These are phyloP conservation scores for Phytophthora cactorum DNA, from an alignment of 352 stramenopile species.

Conservation along the genomic window DNA sequence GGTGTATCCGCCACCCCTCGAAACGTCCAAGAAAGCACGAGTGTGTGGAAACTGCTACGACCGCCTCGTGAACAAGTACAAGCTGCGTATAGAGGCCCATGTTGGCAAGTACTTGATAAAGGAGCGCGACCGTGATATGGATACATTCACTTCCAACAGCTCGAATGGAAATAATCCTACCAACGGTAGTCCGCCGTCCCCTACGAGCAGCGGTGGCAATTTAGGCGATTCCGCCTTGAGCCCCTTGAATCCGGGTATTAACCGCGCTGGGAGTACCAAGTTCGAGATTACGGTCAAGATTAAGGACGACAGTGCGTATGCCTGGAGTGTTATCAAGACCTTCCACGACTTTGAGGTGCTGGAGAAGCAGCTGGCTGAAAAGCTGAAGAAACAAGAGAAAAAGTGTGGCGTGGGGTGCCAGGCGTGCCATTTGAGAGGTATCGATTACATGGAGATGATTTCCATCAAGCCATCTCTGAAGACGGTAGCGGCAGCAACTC, in stretches of 20 bases:
- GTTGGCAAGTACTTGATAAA: conserved; percentile 77
- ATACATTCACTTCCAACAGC: conserved; percentile 30
- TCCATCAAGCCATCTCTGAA: conserved; percentile 56
- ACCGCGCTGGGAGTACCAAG: conserved; percentile 28
- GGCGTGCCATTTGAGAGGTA: conserved; percentile 64
- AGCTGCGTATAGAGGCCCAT: conserved; percentile 67
- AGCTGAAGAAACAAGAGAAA: conserved; percentile 77
- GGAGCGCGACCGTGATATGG: conserved; percentile 41
- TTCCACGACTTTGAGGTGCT: conserved; percentile 77
- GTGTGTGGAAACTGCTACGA: conserved; percentile 78
- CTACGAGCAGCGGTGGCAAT: conserved; percentile 18
- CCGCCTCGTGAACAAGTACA: conserved; percentile 66
- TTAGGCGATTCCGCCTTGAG: conserved; percentile 8
- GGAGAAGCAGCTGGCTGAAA: conserved; percentile 70
- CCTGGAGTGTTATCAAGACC: conserved; percentile 74
- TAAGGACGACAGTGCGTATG: conserved; percentile 56
- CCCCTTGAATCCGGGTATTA: conserved; percentile 17
- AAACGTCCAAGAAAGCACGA: conserved; percentile 64
- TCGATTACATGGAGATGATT: conserved; percentile 74
- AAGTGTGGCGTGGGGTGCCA: conserved; percentile 51
- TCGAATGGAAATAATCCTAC: conserved; percentile 5
- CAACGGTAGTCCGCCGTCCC: conserved; percentile 8
- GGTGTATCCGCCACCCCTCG: conserved; percentile 68
- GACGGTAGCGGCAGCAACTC: conserved; percentile 37
- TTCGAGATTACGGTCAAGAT: conserved; percentile 74